Percentiles rank a stretch among this genome's conserved stretches.
Evolutionary conservation across 352 stramenopile genomes (phyloP).

Genomic region (Elongisporangium anandrum): DNA sequence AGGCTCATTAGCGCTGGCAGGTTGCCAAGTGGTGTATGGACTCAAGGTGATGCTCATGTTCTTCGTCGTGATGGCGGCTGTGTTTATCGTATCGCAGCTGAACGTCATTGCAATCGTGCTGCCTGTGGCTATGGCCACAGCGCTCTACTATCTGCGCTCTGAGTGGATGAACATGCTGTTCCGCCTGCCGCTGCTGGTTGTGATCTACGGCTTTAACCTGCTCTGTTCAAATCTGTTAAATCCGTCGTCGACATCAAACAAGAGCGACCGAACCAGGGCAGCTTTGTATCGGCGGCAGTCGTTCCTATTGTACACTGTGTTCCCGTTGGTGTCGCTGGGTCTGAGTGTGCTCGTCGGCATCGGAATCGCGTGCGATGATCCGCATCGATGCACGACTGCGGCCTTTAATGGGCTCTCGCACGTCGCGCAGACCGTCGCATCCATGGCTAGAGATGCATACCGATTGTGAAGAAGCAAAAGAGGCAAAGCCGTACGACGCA

Average conservation of each 20-base stretch:
- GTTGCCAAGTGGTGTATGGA: constrained; percentile 66
- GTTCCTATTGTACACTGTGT: constrained; percentile 53
- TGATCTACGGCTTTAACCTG: constrained; percentile 76
- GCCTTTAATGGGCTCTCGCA: constrained; percentile 25
- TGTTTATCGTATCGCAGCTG: constrained; percentile 62
- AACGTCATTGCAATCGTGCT: constrained; percentile 58
- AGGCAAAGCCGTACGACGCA: not conserved
- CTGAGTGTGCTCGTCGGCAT: constrained; percentile 61
- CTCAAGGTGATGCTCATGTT: constrained; percentile 58
- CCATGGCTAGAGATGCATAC: constrained; percentile 43
- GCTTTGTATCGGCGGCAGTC: not conserved
- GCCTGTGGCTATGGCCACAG: constrained; percentile 31
- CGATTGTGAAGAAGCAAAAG: constrained; percentile 24
- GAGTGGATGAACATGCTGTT: constrained; percentile 85
- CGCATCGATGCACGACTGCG: constrained; percentile 46
- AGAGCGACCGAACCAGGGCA: constrained; percentile 1
- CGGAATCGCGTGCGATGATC: constrained; percentile 67
- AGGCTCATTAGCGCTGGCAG: constrained; percentile 55
- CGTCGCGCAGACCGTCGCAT: constrained; percentile 26
- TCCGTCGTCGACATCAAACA: constrained; percentile 18
- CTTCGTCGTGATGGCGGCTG: constrained; percentile 26
- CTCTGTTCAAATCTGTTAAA: constrained; percentile 45
- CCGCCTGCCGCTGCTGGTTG: constrained; percentile 49
- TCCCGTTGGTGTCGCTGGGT: constrained; percentile 52
- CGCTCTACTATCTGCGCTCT: constrained; percentile 59